phyloP scores from a whole-genome alignment of 371 early-diverging fungal genomes.

The Saksenaea vasiformis region DNA sequence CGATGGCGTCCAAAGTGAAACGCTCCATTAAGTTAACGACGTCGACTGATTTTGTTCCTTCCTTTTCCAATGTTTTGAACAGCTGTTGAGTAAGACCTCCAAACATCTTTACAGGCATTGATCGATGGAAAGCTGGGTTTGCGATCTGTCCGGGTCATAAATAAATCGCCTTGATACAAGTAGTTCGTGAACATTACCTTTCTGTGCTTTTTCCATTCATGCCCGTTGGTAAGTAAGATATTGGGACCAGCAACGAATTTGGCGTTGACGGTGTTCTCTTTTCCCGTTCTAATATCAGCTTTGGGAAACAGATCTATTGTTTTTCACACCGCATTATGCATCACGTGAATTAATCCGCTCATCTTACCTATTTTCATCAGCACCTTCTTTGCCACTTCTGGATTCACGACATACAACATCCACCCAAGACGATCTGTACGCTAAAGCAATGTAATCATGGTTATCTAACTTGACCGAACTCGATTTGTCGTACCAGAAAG shows the following conservation, averaged over 20 bases:
- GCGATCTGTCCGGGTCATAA: constrained; percentile 14
- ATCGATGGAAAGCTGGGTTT: constrained; percentile 46
- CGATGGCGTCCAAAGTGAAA: constrained; percentile 42
- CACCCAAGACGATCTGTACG: constrained; percentile 17
- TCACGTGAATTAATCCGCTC: neutral
- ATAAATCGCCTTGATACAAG: neutral
- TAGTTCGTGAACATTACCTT: constrained; percentile 13
- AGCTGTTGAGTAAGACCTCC: constrained; percentile 20
- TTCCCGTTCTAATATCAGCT: neutral
- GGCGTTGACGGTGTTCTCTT: constrained; percentile 7
- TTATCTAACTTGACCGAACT: neutral
- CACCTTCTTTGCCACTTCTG: constrained; percentile 19
- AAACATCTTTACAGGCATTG: constrained; percentile 37
- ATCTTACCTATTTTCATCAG: constrained; percentile 18
- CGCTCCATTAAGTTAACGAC: constrained; percentile 20
- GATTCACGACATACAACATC: constrained; percentile 20
- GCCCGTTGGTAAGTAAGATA: constrained; percentile 20
- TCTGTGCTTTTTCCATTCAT: constrained; percentile 28
- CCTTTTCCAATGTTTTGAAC: constrained; percentile 22
- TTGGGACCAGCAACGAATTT: constrained; percentile 25
- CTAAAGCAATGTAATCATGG: neutral
- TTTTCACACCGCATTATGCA: neutral
- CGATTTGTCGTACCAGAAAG: constrained; percentile 5
- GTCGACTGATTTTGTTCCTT: constrained; percentile 8
- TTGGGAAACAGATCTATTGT: constrained; percentile 28